phyloP scores from a whole-genome alignment of 208 protist species.

The Leishmania aethiopica region DNA sequence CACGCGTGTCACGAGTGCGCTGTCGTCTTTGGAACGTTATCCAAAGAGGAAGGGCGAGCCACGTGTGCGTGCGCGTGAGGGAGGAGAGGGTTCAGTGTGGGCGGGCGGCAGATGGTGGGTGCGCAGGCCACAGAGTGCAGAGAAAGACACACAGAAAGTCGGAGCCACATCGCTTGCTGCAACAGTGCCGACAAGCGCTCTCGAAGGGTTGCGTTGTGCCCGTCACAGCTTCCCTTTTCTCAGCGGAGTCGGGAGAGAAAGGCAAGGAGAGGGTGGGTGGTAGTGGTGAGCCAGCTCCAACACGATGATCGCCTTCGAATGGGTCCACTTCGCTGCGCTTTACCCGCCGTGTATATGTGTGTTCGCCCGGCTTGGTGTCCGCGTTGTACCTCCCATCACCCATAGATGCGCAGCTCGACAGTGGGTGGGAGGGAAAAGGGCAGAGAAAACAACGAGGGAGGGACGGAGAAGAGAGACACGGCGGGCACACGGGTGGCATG shows the following conservation, averaged over 20 bases:
- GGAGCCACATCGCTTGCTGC: not conserved
- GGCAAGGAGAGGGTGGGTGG: not conserved
- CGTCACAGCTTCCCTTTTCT: not conserved
- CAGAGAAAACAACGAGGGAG: too few relatives aligned
- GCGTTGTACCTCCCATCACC: too few relatives aligned
- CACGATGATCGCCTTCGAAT: not conserved
- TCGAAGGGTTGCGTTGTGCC: not conserved
- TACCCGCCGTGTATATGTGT: too few relatives aligned
- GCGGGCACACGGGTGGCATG: not conserved
- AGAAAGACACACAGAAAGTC: not conserved
- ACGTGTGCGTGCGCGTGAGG: constrained; percentile 12
- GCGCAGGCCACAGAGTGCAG: not conserved
- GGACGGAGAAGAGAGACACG: not conserved
- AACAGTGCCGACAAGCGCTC: not conserved
- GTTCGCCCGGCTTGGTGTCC: too few relatives aligned
- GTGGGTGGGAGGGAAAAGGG: not conserved
- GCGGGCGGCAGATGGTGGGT: not conserved
- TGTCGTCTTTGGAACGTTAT: not conserved
- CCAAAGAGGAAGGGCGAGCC: not conserved
- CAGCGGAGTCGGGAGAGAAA: not conserved
- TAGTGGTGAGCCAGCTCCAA: not conserved
- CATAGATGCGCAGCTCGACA: too few relatives aligned
- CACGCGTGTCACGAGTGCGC: not conserved
- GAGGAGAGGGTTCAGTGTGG: not conserved
- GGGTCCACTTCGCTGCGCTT: not conserved